Base-by-base conservation (phyloP, 306 rosid species). In the Astragalus glycyphyllos region DNA sequence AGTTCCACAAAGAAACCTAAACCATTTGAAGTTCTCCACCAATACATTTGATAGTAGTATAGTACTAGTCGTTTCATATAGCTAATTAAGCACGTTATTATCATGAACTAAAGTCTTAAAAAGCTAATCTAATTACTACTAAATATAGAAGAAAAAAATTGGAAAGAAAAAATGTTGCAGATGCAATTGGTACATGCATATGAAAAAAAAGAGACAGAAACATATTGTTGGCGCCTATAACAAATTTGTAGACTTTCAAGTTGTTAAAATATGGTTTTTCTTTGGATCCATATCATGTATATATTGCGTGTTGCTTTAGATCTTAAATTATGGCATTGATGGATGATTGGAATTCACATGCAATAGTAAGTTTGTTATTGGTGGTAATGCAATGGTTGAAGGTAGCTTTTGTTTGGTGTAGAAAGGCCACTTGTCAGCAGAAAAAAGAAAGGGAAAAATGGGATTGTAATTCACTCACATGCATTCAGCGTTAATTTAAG, bases 301-400 rank as follows among this genome's bases (percentile, higher is more conserved):
- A 56, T 55, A 65, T 64, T 58, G 75, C 68, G 72, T 71, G 84
- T 65, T 41, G 59, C 34, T 71, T 76, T 41, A 40, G 73, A 53
- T 63, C 53, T 53, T 51, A 46, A 71, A 54, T 47, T 15, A 15
- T 40, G 77, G 45, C 37, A 48, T 29, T n/a, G 72, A 75, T 63
- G 59, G 65, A 63, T 48, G 16, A 17, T 80, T 4, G 8, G 29
- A 75, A 65, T 51, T 69, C 77, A 80, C 73, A 69, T 70, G 78
- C 65, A 56, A 58, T 23, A 55, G 57, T 29, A 13, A 45, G 73
- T 65, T 37, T 59, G 69, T 75, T 44, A 75, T 61, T 73, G 71
- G 83, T 45, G 26, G 13, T 12, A 44, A 11, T 41, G 66, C 17
- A 70, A 65, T 46, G 73, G 68, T 54, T 35, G 55, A 45, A 49